phyloP scores from a whole-genome alignment of 371 early-diverging fungal genomes.

The Chytridiales sp. region DNA sequence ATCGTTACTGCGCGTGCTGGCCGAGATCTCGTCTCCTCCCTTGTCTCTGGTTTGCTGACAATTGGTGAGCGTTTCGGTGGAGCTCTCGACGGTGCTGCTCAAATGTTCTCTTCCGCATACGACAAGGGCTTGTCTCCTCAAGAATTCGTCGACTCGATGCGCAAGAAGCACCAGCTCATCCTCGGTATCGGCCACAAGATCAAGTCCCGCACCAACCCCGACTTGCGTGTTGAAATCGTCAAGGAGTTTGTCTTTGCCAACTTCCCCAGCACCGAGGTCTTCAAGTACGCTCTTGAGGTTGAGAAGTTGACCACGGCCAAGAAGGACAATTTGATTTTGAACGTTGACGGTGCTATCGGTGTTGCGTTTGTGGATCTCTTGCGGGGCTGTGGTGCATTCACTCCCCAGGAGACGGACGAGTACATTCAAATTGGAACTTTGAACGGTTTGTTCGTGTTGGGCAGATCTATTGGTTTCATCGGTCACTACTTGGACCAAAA shows the following conservation, averaged over 20 bases:
- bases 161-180: constrained; percentile 89
- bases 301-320: constrained; percentile 95
- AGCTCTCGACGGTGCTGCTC: constrained; percentile 95
- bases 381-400: constrained; percentile 90
- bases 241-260: constrained; percentile 86
- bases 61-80: constrained; percentile 97
- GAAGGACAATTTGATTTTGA: constrained; percentile 97
- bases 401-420: constrained; percentile 93
- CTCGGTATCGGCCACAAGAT: constrained; percentile 98
- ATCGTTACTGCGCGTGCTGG: constrained; percentile 98
- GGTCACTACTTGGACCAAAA: constrained; percentile 97
- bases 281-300: constrained; percentile 92
- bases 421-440: constrained; percentile 91
- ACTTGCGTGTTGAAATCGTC: constrained; percentile 92
- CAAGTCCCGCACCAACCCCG: constrained; percentile 97
- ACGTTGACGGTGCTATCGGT: constrained; percentile 96
- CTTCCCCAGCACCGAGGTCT: constrained; percentile 85
- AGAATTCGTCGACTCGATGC: constrained; percentile 89
- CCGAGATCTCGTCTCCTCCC: constrained; percentile 93
- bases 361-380: constrained; percentile 94
- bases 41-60: constrained; percentile 92
- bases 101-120: constrained; percentile 83
- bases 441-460: constrained; percentile 95
- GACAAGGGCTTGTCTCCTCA: constrained; percentile 86
- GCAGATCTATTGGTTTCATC: constrained; percentile 94